Evolutionary conservation across 1,284 basidiomycete genomes (phyloP).

Genomic region (Xerocomus subilludens): DNA sequence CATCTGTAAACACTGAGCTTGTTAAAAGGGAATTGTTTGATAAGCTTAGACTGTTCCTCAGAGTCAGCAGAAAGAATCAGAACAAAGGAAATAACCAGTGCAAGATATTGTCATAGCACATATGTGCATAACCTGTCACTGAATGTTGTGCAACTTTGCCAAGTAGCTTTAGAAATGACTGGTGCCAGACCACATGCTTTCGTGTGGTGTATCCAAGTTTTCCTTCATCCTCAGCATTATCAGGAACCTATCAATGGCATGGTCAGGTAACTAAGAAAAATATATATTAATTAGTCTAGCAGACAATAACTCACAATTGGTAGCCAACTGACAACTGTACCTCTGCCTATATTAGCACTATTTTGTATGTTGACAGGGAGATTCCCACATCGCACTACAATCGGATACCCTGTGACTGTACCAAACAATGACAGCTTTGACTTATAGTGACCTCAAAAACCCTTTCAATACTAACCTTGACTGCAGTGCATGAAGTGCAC

Average conservation of each 20-base stretch:
- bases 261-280: too few species aligned
- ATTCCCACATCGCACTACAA: conserved; percentile 56
- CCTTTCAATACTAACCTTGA: too few species aligned
- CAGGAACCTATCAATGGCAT: too few species aligned
- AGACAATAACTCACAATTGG: not conserved
- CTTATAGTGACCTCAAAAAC: too few species aligned
- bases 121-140: not conserved
- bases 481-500: too few species aligned
- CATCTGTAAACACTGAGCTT: too few species aligned
- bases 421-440: conserved; percentile 31
- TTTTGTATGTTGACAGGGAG: conserved; percentile 56
- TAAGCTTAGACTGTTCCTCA: not conserved
- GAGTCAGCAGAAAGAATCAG: not conserved
- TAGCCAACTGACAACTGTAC: not conserved
- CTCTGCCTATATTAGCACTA: conserved; percentile 29
- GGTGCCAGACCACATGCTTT: too few species aligned
- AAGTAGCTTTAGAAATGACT: too few species aligned
- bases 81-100: not conserved
- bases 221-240: too few species aligned
- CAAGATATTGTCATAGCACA: not conserved
- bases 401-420: conserved; percentile 58
- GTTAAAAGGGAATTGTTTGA: too few species aligned
- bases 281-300: too few species aligned
- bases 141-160: not conserved
- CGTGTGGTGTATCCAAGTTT: too few species aligned